Conservation (phyloP, 2,329 filamentous ascomycete genomes). For the Pseudocercospora macadamiae region DNA sequence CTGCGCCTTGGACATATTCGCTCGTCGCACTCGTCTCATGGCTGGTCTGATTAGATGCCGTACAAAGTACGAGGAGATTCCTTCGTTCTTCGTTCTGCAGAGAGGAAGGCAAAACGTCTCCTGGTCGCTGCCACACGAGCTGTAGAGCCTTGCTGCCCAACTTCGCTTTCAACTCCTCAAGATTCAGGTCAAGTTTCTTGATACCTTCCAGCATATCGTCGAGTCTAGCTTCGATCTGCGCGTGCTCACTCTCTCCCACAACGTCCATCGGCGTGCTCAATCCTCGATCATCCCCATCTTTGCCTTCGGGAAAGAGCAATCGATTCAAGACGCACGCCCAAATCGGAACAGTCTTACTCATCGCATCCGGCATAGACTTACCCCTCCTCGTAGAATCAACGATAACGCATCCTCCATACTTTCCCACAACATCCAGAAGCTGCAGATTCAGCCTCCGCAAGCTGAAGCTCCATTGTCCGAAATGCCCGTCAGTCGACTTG, state of each 20-base stretch:
- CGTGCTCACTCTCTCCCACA: constrained; percentile 73
- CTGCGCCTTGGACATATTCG: constrained; percentile 90
- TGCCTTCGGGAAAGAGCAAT: constrained; percentile 75
- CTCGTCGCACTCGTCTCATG: constrained; percentile 67
- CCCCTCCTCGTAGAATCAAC: constrained; percentile 92
- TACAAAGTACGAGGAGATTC: constrained; percentile 80
- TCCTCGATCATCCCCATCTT: constrained; percentile 51
- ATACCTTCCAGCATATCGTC: constrained; percentile 57
- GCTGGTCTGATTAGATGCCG: constrained; percentile 75
- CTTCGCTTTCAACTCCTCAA: constrained; percentile 56
- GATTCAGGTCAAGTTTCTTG: constrained; percentile 63
- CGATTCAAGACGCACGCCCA: constrained; percentile 90
- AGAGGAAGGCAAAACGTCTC: constrained; percentile 52
- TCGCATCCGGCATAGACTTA: constrained; percentile 93
- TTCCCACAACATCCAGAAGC: constrained; percentile 68
- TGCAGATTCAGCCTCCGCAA: constrained; percentile 82
- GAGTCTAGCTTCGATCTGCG: constrained; percentile 72
- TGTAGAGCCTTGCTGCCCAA: constrained; percentile 70
- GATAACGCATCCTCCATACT: constrained; percentile 70
- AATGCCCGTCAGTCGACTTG: constrained; percentile 96
- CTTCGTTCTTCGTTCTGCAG: constrained; percentile 40
- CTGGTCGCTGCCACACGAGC: constrained; percentile 78
- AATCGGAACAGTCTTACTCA: constrained; percentile 90
- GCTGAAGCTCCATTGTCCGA: constrained; percentile 88
- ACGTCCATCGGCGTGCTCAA: constrained; percentile 74